Percentiles rank a stretch among this genome's conserved stretches.
Conservation (phyloP, 2,329 filamentous ascomycete species). For the Paraphoma sp. region DNA sequence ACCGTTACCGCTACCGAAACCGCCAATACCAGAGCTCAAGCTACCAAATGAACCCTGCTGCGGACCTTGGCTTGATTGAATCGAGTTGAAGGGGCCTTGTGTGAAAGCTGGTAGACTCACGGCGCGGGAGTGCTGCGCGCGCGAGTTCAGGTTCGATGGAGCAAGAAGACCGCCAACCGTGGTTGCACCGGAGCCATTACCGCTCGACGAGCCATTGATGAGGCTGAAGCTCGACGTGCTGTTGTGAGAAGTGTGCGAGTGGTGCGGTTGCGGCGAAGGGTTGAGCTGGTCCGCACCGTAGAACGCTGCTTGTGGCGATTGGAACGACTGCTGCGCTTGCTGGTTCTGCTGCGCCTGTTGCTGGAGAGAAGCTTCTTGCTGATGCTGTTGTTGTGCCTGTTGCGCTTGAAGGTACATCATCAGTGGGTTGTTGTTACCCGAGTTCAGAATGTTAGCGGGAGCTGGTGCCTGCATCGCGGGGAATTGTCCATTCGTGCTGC, state of each 20-base stretch:
- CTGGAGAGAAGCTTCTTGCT: slow-evolving; percentile 46
- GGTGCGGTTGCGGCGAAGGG: slow-evolving; percentile 66
- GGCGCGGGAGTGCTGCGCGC: slow-evolving; percentile 75
- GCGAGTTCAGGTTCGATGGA: slow-evolving; percentile 67
- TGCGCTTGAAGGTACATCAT: slow-evolving; percentile 89
- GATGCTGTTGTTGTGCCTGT: slow-evolving; percentile 52
- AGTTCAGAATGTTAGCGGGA: slow-evolving; percentile 78
- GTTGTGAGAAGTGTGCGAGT: slow-evolving; percentile 64
- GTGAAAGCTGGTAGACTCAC: slow-evolving; percentile 83
- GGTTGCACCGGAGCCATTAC: slow-evolving; percentile 61
- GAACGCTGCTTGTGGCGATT: slow-evolving; percentile 79
- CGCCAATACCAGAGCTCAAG: slow-evolving; percentile 64
- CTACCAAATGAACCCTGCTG: slow-evolving; percentile 62
- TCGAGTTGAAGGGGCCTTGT: slow-evolving; percentile 61
- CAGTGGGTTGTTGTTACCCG: slow-evolving; percentile 81
- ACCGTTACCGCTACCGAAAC: slow-evolving; percentile 60
- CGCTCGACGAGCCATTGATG: slow-evolving; percentile 50
- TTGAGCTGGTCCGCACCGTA: slow-evolving; percentile 71
- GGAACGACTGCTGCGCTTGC: slow-evolving; percentile 65
- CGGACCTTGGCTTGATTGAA: slow-evolving; percentile 45
- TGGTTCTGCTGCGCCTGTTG: slow-evolving; percentile 31
- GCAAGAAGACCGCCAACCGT: slow-evolving; percentile 80
- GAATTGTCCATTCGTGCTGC: slow-evolving; percentile 62
- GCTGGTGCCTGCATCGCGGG: slow-evolving; percentile 68
- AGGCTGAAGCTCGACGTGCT: slow-evolving; percentile 59